phyloP scores from a whole-genome alignment of 176 grass and related monocot species.

The Carex cristatella region DNA sequence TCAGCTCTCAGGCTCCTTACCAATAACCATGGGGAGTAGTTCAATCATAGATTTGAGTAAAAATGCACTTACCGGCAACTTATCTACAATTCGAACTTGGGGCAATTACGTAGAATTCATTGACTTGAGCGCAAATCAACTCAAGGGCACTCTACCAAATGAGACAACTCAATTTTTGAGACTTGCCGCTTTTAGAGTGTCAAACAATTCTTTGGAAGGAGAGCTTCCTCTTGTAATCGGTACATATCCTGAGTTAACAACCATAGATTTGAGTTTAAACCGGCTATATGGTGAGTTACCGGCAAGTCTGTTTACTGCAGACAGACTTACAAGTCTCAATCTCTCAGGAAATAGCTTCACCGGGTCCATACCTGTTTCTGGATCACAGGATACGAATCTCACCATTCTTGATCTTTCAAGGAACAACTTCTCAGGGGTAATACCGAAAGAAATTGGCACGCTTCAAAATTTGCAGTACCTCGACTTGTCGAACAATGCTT shows the following conservation, averaged over 20 bases:
- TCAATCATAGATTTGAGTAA: constrained; percentile 69
- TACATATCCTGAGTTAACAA: constrained; percentile 65
- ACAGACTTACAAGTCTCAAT: constrained; percentile 63
- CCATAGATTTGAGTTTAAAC: constrained; percentile 77
- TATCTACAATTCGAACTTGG: constrained; percentile 67
- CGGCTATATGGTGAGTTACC: constrained; percentile 55
- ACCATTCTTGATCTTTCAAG: constrained; percentile 83
- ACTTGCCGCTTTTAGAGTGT: constrained; percentile 63
- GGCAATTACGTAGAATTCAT: constrained; percentile 76
- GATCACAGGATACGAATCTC: constrained; percentile 38
- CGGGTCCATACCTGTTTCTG: constrained; percentile 45
- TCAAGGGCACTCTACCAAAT: constrained; percentile 69
- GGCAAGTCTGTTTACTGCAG: constrained; percentile 49
- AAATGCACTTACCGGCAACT: constrained; percentile 77
- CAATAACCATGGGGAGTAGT: constrained; percentile 79
- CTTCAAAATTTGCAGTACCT: constrained; percentile 55
- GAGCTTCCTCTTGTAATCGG: constrained; percentile 58
- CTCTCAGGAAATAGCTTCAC: constrained; percentile 65
- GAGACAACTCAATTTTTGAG: constrained; percentile 89
- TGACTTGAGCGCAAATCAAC: constrained; percentile 66
- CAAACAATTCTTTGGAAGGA: constrained; percentile 62
- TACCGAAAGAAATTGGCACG: constrained; percentile 52
- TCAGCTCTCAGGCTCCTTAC: constrained; percentile 61
- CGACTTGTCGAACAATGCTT: constrained; percentile 72
- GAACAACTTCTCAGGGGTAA: constrained; percentile 67